A percentile compares a stretch with the other conserved stretches of the same genome.
Conservation (phyloP, 371 early-diverging fungal species). For the Apophysomyces variabilis region DNA sequence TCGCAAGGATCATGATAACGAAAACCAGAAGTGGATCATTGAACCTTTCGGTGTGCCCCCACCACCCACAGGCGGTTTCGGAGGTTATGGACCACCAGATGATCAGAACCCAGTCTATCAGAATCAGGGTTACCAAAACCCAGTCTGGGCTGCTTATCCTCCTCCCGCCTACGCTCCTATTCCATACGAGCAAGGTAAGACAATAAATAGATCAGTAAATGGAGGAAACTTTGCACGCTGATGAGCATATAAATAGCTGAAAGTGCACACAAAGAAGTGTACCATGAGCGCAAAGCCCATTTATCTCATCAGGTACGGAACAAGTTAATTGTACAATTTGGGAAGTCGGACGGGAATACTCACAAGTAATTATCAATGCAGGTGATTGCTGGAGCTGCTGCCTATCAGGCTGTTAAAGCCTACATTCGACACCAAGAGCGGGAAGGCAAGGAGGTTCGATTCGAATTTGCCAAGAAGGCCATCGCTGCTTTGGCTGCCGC, state of each 20-base stretch:
- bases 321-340: constrained; percentile 51
- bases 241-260: constrained; percentile 16
- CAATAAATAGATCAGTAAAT: neutral
- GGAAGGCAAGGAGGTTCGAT: constrained; percentile 46
- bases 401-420: constrained; percentile 57
- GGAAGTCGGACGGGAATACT: too few relatives aligned
- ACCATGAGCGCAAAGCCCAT: constrained; percentile 31
- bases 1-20: constrained; percentile 41
- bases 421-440: constrained; percentile 50
- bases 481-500: constrained; percentile 59
- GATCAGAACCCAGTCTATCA: constrained; percentile 17
- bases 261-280: constrained; percentile 27
- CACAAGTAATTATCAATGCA: constrained; percentile 39
- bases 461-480: constrained; percentile 49
- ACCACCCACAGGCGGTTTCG: constrained; percentile 16
- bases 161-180: constrained; percentile 10
- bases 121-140: constrained; percentile 17
- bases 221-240: neutral
- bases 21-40: constrained; percentile 48
- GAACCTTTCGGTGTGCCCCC: constrained; percentile 27
- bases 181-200: constrained; percentile 27
- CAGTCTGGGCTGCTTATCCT: constrained; percentile 10
- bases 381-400: constrained; percentile 62
- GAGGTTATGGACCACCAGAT: constrained; percentile 35
- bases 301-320: constrained; percentile 47